Base-by-base conservation (phyloP, 1,284 basidiomycete species). In the Coriolopsis trogii region DNA sequence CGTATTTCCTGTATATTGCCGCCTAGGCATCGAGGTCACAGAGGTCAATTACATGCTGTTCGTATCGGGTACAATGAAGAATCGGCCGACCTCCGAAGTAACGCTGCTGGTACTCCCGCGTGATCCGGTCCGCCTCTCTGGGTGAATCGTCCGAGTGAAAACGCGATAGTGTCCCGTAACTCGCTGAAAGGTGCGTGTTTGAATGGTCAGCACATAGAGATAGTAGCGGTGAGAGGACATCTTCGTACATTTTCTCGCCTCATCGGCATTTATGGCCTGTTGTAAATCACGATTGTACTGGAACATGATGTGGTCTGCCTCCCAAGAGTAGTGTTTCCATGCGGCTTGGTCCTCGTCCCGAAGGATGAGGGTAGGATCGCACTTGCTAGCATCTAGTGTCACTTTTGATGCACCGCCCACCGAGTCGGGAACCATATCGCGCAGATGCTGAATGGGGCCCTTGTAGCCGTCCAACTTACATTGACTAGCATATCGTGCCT, bases 11-110 rank as follows among this genome's bases (percentile, higher is more conserved):
- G 20, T 2, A 33, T 25, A 18, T 26, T 40, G 12, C 58, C 62
- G 3, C 62, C 54, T 59, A 41, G 40, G 47, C 16, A 3, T 16
- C 21, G 37, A 44, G 10, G 20, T 33, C 21, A 25, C 57, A 53
- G 38, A 52, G 23, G 47, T 55, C 46, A 55, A 46, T 51, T 12
- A 50, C 31, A n/a, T n/a, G 9, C 31, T 29, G 16, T 23, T 38
- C 3, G 33, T 24, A 3, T 42, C 41, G 18, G 45, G 45, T 45
- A 26, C 28, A 46, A 31, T 36, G 21, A 40, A 41, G 40, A n/a
- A n/a, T n/a, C n/a, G 40, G 23, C 53, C 34, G 45, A 63, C 62
- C 59, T 59, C 62, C 62, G 36, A 63, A 63, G 31, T 60, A 63
- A 6, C 28, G 51, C 13, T 28, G 29, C 10, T 48, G 58, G 25